These are phyloP conservation scores for Nitzschia sp. DNA, from an alignment of 108 stramenopile genomes.

Conservation along the genomic window DNA sequence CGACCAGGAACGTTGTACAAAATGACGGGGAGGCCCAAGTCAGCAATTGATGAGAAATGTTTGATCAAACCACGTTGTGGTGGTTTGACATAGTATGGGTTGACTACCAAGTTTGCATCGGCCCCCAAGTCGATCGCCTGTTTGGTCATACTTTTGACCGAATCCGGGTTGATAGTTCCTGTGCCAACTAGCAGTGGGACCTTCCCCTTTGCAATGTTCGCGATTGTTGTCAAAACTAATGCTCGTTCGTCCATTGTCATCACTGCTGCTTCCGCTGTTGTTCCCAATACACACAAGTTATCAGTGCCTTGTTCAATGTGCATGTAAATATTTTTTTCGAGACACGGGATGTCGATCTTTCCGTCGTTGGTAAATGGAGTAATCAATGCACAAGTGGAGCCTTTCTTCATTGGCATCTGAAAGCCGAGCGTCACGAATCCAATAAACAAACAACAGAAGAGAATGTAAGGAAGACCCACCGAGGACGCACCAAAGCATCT, in stretches of 20 bases:
- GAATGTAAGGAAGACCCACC: no score
- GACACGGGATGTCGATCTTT: constrained; percentile 67
- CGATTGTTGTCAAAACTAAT: constrained; percentile 66
- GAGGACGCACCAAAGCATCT: background rate
- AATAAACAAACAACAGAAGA: constrained; percentile 8
- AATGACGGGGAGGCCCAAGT: constrained; percentile 84
- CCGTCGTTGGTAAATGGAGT: constrained; percentile 82
- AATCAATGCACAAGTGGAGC: constrained; percentile 85
- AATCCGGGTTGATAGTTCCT: constrained; percentile 75
- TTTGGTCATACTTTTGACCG: constrained; percentile 71
- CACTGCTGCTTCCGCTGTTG: constrained; percentile 91
- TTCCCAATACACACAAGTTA: constrained; percentile 88
- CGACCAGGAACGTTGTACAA: constrained; percentile 93
- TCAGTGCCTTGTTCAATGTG: constrained; percentile 82
- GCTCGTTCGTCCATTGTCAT: constrained; percentile 79
- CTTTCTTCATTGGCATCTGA: constrained; percentile 52
- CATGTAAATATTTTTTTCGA: constrained; percentile 69
- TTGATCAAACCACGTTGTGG: constrained; percentile 81
- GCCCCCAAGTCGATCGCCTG: constrained; percentile 89
- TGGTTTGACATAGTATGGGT: constrained; percentile 95
- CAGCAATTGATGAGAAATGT: constrained; percentile 78
- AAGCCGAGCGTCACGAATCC: background rate
- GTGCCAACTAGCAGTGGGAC: constrained; percentile 80
- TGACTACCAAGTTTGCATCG: constrained; percentile 90
- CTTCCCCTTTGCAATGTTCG: constrained; percentile 75